Evolutionary conservation across 2,329 filamentous ascomycete genomes (phyloP).

Genomic region (Coniochaeta hoffmannii): DNA sequence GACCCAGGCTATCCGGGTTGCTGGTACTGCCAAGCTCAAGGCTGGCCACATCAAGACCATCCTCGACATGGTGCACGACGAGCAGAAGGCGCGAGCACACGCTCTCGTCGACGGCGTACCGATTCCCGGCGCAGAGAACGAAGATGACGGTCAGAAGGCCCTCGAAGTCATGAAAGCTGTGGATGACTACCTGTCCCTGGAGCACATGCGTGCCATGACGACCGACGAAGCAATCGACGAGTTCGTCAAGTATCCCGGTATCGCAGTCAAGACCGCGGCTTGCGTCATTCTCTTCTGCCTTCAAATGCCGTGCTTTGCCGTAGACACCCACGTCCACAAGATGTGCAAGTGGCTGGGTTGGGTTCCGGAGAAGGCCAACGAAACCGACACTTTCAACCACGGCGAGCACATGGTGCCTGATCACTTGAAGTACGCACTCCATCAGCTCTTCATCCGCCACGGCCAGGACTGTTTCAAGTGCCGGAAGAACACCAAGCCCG

Average conservation of each 20-base stretch:
- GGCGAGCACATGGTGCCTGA: conserved; percentile 44
- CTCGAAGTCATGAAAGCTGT: conserved; percentile 50
- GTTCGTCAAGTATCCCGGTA: conserved; percentile 41
- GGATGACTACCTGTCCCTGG: conserved; percentile 49
- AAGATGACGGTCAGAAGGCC: conserved; percentile 41
- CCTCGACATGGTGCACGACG: conserved; percentile 62
- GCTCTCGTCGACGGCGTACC: conserved; percentile 37
- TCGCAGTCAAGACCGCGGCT: conserved; percentile 50
- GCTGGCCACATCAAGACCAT: conserved; percentile 66
- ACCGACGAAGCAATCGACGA: conserved; percentile 42
- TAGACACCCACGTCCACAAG: conserved; percentile 50
- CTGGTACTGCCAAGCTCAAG: conserved; percentile 65
- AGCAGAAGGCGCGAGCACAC: conserved; percentile 45
- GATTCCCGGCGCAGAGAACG: conserved; percentile 31
- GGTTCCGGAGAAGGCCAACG: conserved; percentile 41
- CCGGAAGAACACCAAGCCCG: conserved; percentile 40
- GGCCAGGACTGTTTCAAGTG: conserved; percentile 42
- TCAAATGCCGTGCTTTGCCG: conserved; percentile 44
- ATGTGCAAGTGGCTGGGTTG: conserved; percentile 46
- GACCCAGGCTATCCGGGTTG: conserved; percentile 60
- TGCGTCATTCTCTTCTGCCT: conserved; percentile 52
- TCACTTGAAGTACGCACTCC: conserved; percentile 46
- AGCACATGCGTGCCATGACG: conserved; percentile 38
- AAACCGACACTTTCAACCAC: conserved; percentile 43
- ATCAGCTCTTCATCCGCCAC: conserved; percentile 47